Base-by-base conservation (phyloP, 306 rosid genomes). In the Vigna reflexopilosa region DNA sequence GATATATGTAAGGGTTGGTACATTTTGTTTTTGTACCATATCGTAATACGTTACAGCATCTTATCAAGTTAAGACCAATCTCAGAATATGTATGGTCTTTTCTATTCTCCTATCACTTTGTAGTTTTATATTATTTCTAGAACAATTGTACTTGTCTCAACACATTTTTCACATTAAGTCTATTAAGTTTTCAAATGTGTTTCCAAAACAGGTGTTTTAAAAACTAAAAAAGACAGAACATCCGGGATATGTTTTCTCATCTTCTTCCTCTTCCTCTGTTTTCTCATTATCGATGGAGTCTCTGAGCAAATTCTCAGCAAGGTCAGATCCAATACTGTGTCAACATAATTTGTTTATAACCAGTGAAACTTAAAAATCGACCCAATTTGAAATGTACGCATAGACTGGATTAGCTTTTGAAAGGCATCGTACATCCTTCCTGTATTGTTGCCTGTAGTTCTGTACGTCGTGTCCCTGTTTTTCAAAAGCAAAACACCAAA, bases 311-410 rank as follows among this genome's bases (percentile, higher is more conserved):
- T 48, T 13, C n/a, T 48, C n/a, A 14, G 52, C 6, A 48, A 48
- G 52, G 15, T 3, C n/a, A 48, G 52, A 13, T 5, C 52, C 17
- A 12, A 48, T 48, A n/a, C 52, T 13, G 52, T 14, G 52, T 14
- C 74, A 34, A 34, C 38, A 34, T 5, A 5, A 5, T 4, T 34
- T 6, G 4, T 34, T 34, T 34, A 34, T 34, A 34, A 34, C 1
- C 38, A 1, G n/a, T 63, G 49, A 13, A 72, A 72, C 63, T 67
- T 22, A 40, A 42, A 56, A 2, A 54, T 42, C 51, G 49, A 69
- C 59, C 78, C 74, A 44, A 34, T 66, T 38, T 32, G 28, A 65
- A 38, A 56, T 55, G 24, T 47, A 71, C 11, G 44, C n/a, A 59
- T 61, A 38, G 28, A 51, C 8, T 15, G 38, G 2, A 67, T n/a